Percentiles rank a stretch among this genome's conserved stretches.
Conservation (phyloP, 2,329 filamentous ascomycete species). For the Cryoendolithus antarcticus region DNA sequence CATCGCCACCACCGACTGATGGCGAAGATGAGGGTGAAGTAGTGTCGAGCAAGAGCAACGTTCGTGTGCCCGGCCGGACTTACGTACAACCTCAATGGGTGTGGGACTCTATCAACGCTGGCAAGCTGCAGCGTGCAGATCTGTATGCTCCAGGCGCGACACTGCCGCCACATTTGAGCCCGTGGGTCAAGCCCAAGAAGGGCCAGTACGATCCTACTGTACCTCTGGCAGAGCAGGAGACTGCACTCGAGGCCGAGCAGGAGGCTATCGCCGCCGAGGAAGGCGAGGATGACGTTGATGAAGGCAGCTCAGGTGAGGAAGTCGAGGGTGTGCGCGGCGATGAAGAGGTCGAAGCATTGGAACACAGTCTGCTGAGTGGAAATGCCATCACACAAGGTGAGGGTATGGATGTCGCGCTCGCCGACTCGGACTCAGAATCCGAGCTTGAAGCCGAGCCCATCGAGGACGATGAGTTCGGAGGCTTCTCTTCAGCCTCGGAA, state of each 20-base stretch:
- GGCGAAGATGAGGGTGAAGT: conserved; percentile 42
- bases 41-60: conserved; percentile 36
- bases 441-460: conserved; percentile 36
- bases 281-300: conserved; percentile 26
- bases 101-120: conserved; percentile 92
- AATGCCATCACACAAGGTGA: conserved; percentile 18
- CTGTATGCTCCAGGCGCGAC: conserved; percentile 81
- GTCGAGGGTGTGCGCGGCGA: conserved; percentile 35
- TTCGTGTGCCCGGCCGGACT: conserved; percentile 75
- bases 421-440: conserved; percentile 33
- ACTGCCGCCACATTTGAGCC: conserved; percentile 86
- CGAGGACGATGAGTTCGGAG: conserved; percentile 34
- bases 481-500: conserved; percentile 24
- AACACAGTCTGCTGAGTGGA: conserved; percentile 10
- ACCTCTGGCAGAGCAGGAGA: conserved; percentile 75
- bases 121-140: conserved; percentile 74
- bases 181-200: conserved; percentile 78
- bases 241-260: conserved; percentile 66
- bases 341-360: conserved; percentile 29
- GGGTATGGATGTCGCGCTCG: conserved; percentile 37
- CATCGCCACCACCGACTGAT: conserved; percentile 27
- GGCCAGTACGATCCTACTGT: conserved; percentile 87
- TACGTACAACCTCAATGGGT: conserved; percentile 98
- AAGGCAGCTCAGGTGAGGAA: conserved; percentile 7
- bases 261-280: conserved; percentile 20